Evolutionary conservation across 495 filamentous ascomycete genomes (phyloP), one percentile per base, ranked within the genome.

Genomic region (Elasticomyces elasticus): DNA sequence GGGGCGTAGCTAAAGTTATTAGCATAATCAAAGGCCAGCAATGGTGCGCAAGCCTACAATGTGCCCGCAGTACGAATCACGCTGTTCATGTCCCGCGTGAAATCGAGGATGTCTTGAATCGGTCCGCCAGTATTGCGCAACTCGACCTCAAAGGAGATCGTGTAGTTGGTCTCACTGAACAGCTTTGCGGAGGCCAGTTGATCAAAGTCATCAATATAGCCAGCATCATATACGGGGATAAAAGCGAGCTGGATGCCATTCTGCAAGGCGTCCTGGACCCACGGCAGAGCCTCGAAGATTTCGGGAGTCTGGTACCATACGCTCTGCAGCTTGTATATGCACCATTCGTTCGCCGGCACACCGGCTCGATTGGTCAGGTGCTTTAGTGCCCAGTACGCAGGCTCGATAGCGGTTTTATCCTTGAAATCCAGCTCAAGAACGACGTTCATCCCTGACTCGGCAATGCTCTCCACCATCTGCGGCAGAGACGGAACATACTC

Each of bases 321-420:
- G 27, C 25, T 33, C 27, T 49, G 45, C 24, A 49, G 25, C 45
- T 49, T 49, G 45, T 49, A 49, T 9, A 49, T 49, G 25, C 45
- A 49, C 45, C 45, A 49, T 19, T 49, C 45, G n/a, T 49, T 49
- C 25, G 45, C 45, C n/a, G 45, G 45, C 45, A 49, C 45, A 2
- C 45, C 45, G n/a, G 45, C 45, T 30, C 45, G 24, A 33, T 49
- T 49, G 5, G 45, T 49, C 24, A 49, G 27, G 25, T 49, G 45
- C 28, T 49, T 49, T 15, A 49, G 23, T 2, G 45, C 45, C 45
- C 45, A 49, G 27, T 49, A 49, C 2, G 45, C 28, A 10, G 45
- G 45, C 45, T 49, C 45, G 24, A 49, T 33, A 15, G 45, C 45
- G n/a, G 45, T 20, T 20, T 49, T 2, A 27, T 49, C 45, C 22